Conservation (phyloP, 1,284 basidiomycete species). For the Fistulinella cinereoalba region DNA sequence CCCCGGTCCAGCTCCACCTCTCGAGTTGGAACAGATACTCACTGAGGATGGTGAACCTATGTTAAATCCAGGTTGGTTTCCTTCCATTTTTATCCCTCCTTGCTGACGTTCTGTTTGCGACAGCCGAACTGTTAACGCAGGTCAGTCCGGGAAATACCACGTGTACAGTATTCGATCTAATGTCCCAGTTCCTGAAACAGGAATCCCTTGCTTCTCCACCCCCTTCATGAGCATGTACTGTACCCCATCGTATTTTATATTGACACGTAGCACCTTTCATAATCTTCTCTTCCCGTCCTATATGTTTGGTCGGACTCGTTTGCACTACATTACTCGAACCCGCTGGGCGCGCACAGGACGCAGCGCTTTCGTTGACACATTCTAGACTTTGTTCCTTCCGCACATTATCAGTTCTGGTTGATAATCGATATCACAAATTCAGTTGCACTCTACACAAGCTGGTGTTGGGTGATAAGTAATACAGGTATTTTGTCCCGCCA, state of each 20-base stretch:
- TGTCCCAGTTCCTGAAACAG: slow-evolving; percentile 36
- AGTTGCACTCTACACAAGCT: slow-evolving; percentile 6
- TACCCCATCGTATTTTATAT: slow-evolving; percentile 18
- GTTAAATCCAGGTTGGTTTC: slow-evolving; percentile 57
- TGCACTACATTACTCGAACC: slow-evolving; percentile 26
- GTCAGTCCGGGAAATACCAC: slow-evolving; percentile 34
- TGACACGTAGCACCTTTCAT: slow-evolving; percentile 15
- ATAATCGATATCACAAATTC: slow-evolving; percentile 27
- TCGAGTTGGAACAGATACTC: slow-evolving; percentile 50
- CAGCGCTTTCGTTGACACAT: slow-evolving; percentile 13
- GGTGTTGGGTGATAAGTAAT: slow-evolving; percentile 28
- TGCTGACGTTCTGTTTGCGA: slow-evolving; percentile 1
- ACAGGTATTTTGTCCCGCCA: slow-evolving; percentile 35
- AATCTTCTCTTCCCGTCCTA: slow-evolving; percentile 10
- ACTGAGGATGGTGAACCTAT: slow-evolving; percentile 63
- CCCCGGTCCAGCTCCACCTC: slow-evolving; percentile 25
- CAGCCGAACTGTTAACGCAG: slow-evolving; percentile 64
- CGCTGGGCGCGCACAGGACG: slow-evolving; percentile 13
- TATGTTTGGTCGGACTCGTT: slow-evolving; percentile 15
- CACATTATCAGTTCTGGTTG: background rate
- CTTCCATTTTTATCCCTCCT: background rate
- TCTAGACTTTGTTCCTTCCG: slow-evolving; percentile 12
- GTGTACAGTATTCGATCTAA: slow-evolving; percentile 29
- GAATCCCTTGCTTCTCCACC: slow-evolving; percentile 63
- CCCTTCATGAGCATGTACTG: slow-evolving; percentile 41